Percentiles rank a stretch among this genome's conserved stretches.
These are phyloP conservation scores for Tubosaeta sp. DNA, from an alignment of 768 basidiomycete species.

Conservation along the genomic window DNA sequence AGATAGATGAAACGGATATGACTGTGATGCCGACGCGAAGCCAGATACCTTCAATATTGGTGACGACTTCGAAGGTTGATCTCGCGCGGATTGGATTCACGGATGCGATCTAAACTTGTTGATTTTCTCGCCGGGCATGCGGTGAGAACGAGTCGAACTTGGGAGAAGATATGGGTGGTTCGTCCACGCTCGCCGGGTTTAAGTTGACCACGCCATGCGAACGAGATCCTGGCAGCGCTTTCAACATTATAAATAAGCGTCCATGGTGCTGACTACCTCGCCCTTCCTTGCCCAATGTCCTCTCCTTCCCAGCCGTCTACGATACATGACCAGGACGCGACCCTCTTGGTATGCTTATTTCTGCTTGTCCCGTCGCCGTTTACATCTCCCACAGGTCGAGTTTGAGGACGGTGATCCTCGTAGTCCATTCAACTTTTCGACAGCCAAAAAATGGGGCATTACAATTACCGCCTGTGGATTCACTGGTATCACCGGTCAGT, in stretches of 20 bases:
- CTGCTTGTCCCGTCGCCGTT: neutral
- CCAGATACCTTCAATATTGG: neutral
- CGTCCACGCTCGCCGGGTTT: constrained; percentile 1
- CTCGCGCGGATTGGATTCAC: neutral
- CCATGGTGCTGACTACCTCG: neutral
- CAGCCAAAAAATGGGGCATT: constrained; percentile 40
- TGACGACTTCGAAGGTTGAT: neutral
- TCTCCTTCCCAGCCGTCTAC: constrained; percentile 14
- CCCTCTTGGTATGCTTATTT: constrained; percentile 10
- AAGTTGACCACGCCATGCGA: constrained; percentile 12
- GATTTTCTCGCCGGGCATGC: neutral
- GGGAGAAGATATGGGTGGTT: neutral
- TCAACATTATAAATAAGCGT: constrained; percentile 11
- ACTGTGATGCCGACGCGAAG: neutral
- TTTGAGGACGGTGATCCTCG: constrained; percentile 36
- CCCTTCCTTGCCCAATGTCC: constrained; percentile 8
- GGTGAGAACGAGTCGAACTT: neutral
- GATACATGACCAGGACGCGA: constrained; percentile 8
- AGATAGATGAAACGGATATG: neutral
- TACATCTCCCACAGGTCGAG: constrained; percentile 32
- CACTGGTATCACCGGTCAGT: constrained; percentile 30
- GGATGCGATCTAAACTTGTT: neutral
- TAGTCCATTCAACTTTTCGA: constrained; percentile 39
- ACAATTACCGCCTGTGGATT: constrained; percentile 33
- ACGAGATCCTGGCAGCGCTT: neutral